These are phyloP conservation scores for Colletotrichum cordylinicola DNA, from an alignment of 2,329 filamentous ascomycete species.

Conservation along the genomic window DNA sequence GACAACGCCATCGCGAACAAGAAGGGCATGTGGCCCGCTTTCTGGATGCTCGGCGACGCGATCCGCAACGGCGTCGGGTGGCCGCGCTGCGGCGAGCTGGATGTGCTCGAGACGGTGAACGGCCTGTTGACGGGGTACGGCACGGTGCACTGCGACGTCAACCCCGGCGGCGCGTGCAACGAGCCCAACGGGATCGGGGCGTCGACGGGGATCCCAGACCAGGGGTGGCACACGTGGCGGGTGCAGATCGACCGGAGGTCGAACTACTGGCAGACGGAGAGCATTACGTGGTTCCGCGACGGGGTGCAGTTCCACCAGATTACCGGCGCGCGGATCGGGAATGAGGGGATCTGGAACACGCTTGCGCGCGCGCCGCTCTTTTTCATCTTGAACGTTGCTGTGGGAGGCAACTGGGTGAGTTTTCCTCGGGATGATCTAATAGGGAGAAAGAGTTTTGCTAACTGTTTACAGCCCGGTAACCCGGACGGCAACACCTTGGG, in stretches of 20 bases:
- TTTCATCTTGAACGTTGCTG: conserved; percentile 54
- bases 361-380: conserved; percentile 48
- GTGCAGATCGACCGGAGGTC: conserved; percentile 51
- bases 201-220: conserved; percentile 43
- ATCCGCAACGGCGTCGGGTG: conserved; percentile 50
- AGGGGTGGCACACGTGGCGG: conserved; percentile 53
- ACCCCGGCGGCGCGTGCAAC: conserved; percentile 51
- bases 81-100: conserved; percentile 57
- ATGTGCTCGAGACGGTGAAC: conserved; percentile 56
- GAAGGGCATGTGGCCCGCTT: conserved; percentile 59
- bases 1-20: conserved; percentile 37
- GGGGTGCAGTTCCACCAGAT: conserved; percentile 49
- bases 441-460: not conserved
- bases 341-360: conserved; percentile 47
- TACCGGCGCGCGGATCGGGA: conserved; percentile 44
- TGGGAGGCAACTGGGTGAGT: conserved; percentile 50
- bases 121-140: conserved; percentile 50
- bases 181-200: conserved; percentile 48
- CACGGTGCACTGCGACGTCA: conserved; percentile 52
- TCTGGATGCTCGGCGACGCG: conserved; percentile 56
- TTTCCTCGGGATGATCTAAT: not conserved
- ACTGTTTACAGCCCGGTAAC: conserved; percentile 31
- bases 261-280: conserved; percentile 49
- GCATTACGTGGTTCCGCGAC: conserved; percentile 55
- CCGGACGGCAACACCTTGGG: conserved; percentile 36